Percentiles rank a stretch among this genome's conserved stretches.
Evolutionary conservation across 2,329 filamentous ascomycete genomes (phyloP).

Genomic region (Aureobasidium pullulans): DNA sequence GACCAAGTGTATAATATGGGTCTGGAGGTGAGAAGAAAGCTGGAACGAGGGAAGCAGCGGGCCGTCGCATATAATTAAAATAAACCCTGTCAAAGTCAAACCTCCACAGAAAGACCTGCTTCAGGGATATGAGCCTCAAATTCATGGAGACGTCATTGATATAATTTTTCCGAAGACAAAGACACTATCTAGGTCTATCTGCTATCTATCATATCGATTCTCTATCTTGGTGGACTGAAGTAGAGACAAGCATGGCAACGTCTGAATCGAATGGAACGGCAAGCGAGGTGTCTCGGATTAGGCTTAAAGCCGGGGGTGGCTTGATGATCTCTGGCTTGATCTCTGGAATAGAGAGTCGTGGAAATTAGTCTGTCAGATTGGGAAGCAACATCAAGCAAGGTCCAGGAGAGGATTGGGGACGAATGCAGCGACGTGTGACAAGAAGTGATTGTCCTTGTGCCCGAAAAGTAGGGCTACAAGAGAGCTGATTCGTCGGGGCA

Average conservation of each 20-base stretch:
- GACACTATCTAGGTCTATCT: not conserved
- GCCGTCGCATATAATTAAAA: constrained; percentile 3
- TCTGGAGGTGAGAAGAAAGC: not conserved
- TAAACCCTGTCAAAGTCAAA: not conserved
- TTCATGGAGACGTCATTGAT: not conserved
- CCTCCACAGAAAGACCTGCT: not conserved
- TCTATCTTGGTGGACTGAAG: not conserved
- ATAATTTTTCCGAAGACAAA: not conserved
- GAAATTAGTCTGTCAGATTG: constrained; percentile 3
- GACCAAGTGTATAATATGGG: not conserved
- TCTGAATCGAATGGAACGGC: not conserved
- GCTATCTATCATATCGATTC: not conserved
- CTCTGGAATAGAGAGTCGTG: not conserved
- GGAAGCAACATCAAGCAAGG: constrained; percentile 6
- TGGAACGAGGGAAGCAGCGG: not conserved
- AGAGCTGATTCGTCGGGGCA: not conserved
- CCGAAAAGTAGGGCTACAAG: not conserved
- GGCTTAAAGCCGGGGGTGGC: not conserved
- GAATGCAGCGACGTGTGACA: not conserved
- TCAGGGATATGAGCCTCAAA: not conserved
- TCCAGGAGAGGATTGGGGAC: not conserved
- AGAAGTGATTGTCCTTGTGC: not conserved
- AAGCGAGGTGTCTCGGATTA: constrained; percentile 9
- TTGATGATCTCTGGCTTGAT: not conserved
- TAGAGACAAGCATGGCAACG: not conserved